Base-by-base conservation (phyloP, 106 monocot genomes). In the Chionographis japonica region DNA sequence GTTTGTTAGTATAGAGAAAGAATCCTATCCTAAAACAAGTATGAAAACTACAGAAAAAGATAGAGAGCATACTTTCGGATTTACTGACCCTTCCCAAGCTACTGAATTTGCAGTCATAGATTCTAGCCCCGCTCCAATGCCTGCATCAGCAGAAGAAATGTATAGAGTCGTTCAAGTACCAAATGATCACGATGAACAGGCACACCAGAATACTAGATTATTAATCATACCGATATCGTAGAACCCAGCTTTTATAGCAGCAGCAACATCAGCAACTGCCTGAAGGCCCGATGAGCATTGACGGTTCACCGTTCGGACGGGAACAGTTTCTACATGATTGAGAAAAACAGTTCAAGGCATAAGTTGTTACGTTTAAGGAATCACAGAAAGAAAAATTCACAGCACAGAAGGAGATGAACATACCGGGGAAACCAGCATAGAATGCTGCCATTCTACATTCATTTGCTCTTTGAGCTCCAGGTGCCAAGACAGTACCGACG, bases 221-320 rank as follows among this genome's bases (percentile, higher is more conserved):
- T 46, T 8, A n/a, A 55, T 40, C 43, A 51, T 54, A 97, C 97
- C 97, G 68, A 97, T 92, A 57, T 97, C 89, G 68, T 97, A 97
- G 68, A 84, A 97, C 15, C 97, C 97, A 79, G 97, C 89, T 79
- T 87, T 97, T 36, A 97, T 97, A 17, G 92, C 81, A 69, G 97
- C 89, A 61, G 82, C 97, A 58, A 97, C 97, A 83, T 97, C 97
- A 57, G 92, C 97, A 60, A 97, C 89, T 60, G 97, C 97, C 74
- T 97, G 97, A 65, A 97, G 85, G 13, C 97, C 92, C 67, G 97
- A 97, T 3, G 97, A 97, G 54, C 97, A 97, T 62, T 97, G 97
- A 9, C 97, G 72, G 56, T 97, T 97, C 43, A 97, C 97, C 14
- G 97, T 97, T 75, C 89, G 77, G 54, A 97, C 16, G 42, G 97